A percentile compares a stretch with the other conserved stretches of the same genome.
These are phyloP conservation scores for Amphichorda felina DNA, from an alignment of 2,329 filamentous ascomycete species.

Conservation along the genomic window DNA sequence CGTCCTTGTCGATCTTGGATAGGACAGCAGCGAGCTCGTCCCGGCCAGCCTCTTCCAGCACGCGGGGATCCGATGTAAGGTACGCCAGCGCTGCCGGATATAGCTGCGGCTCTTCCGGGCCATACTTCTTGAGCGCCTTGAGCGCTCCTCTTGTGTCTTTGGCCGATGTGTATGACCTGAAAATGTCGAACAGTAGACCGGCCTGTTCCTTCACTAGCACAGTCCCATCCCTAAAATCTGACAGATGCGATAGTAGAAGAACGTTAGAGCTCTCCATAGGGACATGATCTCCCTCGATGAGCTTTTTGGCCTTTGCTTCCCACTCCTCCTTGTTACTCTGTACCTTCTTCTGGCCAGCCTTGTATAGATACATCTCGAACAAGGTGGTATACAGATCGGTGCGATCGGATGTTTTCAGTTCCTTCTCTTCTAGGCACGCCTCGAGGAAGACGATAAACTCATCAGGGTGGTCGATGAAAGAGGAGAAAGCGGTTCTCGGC, in stretches of 20 bases:
- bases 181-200: conserved; percentile 86
- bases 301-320: conserved; percentile 80
- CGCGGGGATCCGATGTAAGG: conserved; percentile 72
- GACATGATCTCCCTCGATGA: conserved; percentile 71
- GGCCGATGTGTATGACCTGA: conserved; percentile 86
- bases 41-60: conserved; percentile 73
- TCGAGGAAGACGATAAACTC: conserved; percentile 91
- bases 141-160: conserved; percentile 88
- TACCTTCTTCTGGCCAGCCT: conserved; percentile 64
- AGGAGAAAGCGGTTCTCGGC: conserved; percentile 84
- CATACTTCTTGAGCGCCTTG: conserved; percentile 82
- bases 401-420: conserved; percentile 61
- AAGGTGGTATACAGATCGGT: conserved; percentile 86
- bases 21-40: conserved; percentile 74
- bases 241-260: conserved; percentile 80
- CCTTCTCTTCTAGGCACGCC: conserved; percentile 64
- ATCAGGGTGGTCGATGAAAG: conserved; percentile 86
- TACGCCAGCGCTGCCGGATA: conserved; percentile 90
- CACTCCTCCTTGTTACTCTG: conserved; percentile 59
- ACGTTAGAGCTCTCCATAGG: conserved; percentile 94
- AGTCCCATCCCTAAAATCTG: conserved; percentile 80
- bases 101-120: conserved; percentile 77
- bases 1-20: conserved; percentile 76
- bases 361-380: conserved; percentile 97
- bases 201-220: conserved; percentile 90